phyloP scores from a whole-genome alignment of 768 basidiomycete species.

The Antrodiella citrinella region DNA sequence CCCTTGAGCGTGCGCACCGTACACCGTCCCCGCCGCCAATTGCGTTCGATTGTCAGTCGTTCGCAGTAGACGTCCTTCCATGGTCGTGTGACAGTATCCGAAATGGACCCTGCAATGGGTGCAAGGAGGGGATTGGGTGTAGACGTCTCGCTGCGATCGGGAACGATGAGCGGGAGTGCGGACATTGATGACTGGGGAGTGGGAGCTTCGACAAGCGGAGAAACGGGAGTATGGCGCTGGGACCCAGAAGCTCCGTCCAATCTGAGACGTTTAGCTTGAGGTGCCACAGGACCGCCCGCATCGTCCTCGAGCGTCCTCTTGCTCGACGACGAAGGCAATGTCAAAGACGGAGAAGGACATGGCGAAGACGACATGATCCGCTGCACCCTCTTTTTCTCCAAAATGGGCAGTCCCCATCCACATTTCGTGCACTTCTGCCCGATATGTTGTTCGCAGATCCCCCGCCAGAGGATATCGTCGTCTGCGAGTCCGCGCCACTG shows the following conservation, averaged over 20 bases:
- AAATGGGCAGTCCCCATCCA: slow-evolving; percentile 92
- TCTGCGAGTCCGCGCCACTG: slow-evolving; percentile 87
- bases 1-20: slow-evolving; percentile 80
- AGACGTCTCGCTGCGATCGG: slow-evolving; percentile 4
- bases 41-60: slow-evolving; percentile 91
- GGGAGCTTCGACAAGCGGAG: slow-evolving; percentile 1
- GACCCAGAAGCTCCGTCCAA: slow-evolving; percentile 18
- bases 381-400: slow-evolving; percentile 62
- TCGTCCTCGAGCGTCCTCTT: slow-evolving; percentile 36
- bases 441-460: slow-evolving; percentile 97
- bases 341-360: slow-evolving; percentile 19
- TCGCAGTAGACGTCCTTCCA: slow-evolving; percentile 99
- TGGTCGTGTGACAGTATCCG: slow-evolving; percentile 59
- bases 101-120: slow-evolving; percentile 4
- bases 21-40: slow-evolving; percentile 93
- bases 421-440: slow-evolving; percentile 95
- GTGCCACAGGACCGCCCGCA: slow-evolving; percentile 11
- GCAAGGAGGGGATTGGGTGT: slow-evolving; percentile 20
- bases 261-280: slow-evolving; percentile 47
- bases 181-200: slow-evolving; percentile 11
- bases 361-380: slow-evolving; percentile 33
- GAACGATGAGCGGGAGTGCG: slow-evolving; percentile 4
- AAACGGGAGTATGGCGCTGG: neutral
- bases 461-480: slow-evolving; percentile 91
- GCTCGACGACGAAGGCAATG: slow-evolving; percentile 15